These are phyloP conservation scores for Ochetophila trinervis DNA, from an alignment of 306 rosid species.

Conservation along the genomic window DNA sequence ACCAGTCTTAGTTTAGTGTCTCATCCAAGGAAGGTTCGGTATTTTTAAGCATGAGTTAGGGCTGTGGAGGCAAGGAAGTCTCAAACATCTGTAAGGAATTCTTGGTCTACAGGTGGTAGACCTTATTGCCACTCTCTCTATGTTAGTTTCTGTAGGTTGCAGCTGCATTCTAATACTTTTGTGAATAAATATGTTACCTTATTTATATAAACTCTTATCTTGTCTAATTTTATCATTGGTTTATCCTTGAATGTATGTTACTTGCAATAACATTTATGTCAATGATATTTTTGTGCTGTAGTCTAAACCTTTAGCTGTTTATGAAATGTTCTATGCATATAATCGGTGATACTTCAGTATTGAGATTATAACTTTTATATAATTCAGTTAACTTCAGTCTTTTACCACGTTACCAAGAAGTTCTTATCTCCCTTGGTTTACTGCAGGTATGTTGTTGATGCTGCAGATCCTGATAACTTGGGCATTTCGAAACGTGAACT, in stretches of 20 bases:
- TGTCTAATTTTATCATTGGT: no score
- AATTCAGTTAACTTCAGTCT: background rate
- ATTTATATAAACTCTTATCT: background rate
- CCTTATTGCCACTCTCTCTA: background rate
- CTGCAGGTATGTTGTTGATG: conserved; percentile 89
- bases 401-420: background rate
- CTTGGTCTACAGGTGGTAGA: background rate
- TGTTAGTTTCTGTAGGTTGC: background rate
- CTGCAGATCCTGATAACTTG: conserved; percentile 82
- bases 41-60: background rate
- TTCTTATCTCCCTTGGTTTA: conserved; percentile 18
- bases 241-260: no score
- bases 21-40: background rate
- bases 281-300: background rate
- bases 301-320: background rate
- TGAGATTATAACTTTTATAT: background rate
- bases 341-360: background rate
- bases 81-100: background rate
- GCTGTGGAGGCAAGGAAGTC: background rate
- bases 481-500: conserved; percentile 73
- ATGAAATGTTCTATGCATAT: background rate
- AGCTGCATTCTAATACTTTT: background rate
- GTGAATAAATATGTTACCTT: background rate
- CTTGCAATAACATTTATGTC: background rate
- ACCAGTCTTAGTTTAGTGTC: background rate